Evolutionary conservation across 225 moss, liverwort and hornwort genomes (phyloP).

Genomic region (Straminergon stramineum): DNA sequence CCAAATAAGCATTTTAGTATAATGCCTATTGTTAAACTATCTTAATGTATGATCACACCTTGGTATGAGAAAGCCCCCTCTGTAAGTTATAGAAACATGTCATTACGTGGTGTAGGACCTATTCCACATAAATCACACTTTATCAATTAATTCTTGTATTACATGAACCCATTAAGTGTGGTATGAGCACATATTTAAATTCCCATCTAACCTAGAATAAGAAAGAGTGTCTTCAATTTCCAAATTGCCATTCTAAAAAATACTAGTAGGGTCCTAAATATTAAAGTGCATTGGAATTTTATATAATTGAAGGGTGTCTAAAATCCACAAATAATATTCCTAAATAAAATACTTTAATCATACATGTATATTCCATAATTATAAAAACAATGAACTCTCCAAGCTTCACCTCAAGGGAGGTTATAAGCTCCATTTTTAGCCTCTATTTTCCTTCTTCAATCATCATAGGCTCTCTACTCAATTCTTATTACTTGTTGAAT

Average conservation of each 20-base stretch:
- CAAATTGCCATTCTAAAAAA: background rate
- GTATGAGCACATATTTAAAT: background rate
- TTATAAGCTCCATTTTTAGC: background rate
- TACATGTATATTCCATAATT: background rate
- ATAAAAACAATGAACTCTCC: background rate
- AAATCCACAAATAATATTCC: background rate
- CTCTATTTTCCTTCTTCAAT: background rate
- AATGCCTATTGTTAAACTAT: background rate
- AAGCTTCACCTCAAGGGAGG: accelerated
- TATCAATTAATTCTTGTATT: background rate
- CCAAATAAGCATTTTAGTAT: background rate
- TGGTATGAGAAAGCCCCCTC: background rate
- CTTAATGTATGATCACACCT: background rate
- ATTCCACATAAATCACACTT: accelerated
- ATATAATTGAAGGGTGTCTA: background rate
- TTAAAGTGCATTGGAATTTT: background rate
- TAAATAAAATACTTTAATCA: background rate
- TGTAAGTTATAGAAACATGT: background rate
- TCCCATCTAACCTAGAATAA: background rate
- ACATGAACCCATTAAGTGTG: background rate
- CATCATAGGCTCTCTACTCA: background rate
- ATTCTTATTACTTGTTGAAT: accelerated
- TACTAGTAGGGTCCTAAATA: background rate
- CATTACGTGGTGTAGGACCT: accelerated
- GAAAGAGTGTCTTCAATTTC: background rate